These are phyloP conservation scores for Hyaloscypha bicolor DNA, from an alignment of 495 filamentous ascomycete species.

Conservation along the genomic window DNA sequence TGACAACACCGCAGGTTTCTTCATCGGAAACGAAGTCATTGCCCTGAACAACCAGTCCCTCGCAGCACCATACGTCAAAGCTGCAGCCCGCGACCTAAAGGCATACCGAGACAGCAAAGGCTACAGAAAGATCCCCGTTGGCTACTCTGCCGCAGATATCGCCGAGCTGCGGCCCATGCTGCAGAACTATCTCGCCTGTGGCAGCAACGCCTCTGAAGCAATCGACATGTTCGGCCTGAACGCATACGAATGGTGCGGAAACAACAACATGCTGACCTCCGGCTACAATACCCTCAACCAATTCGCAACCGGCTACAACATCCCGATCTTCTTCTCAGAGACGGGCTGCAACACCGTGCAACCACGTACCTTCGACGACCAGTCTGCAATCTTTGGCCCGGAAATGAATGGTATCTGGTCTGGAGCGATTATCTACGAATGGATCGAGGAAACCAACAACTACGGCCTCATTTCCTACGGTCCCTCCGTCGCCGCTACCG, in stretches of 20 bases:
- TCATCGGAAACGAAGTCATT: slow-evolving; percentile 87
- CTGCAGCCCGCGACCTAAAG: slow-evolving; percentile 80
- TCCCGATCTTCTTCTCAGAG: slow-evolving; percentile 87
- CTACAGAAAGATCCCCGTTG: slow-evolving; percentile 83
- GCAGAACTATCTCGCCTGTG: slow-evolving; percentile 86
- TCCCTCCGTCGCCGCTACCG: slow-evolving; percentile 47
- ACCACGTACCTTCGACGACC: slow-evolving; percentile 77
- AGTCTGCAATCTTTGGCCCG: slow-evolving; percentile 70
- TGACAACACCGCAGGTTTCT: slow-evolving; percentile 79
- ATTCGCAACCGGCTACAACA: slow-evolving; percentile 54
- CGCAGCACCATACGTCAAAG: slow-evolving; percentile 81
- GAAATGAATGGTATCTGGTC: slow-evolving; percentile 79
- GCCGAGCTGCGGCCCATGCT: slow-evolving; percentile 78
- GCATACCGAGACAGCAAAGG: slow-evolving; percentile 73
- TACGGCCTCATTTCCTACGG: slow-evolving; percentile 87
- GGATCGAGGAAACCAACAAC: slow-evolving; percentile 83
- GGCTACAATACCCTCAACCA: slow-evolving; percentile 70
- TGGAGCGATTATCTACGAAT: slow-evolving; percentile 86
- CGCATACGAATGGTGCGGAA: slow-evolving; percentile 86
- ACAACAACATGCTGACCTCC: slow-evolving; percentile 61
- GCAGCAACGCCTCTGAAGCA: slow-evolving; percentile 63
- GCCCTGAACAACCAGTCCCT: slow-evolving; percentile 58
- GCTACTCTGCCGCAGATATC: slow-evolving; percentile 91
- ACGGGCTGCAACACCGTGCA: slow-evolving; percentile 71
- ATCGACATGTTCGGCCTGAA: slow-evolving; percentile 87